Percentiles rank a stretch among this genome's conserved stretches.
These are phyloP conservation scores for Verticillium longisporum DNA, from an alignment of 2,329 filamentous ascomycete species.

Conservation along the genomic window DNA sequence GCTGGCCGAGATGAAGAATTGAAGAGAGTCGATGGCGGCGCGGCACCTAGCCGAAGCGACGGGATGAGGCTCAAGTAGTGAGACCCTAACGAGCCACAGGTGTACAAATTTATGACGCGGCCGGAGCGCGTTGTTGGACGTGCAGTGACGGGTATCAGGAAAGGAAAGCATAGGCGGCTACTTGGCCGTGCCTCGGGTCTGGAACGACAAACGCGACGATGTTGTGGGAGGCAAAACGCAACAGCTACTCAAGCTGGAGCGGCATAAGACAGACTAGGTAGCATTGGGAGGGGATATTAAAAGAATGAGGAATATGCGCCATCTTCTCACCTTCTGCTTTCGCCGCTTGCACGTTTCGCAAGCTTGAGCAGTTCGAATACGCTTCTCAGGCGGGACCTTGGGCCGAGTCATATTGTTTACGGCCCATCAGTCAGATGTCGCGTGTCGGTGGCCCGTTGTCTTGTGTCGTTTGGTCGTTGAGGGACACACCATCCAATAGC, in stretches of 20 bases:
- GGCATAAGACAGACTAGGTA: too few species aligned
- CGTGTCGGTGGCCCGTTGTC: not conserved
- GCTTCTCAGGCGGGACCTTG: slow-evolving; percentile 51
- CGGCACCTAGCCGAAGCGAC: not conserved
- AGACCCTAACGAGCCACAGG: not conserved
- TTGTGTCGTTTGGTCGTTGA: not conserved
- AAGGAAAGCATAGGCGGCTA: too few species aligned
- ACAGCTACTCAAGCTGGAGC: too few species aligned
- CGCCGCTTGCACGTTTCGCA: slow-evolving; percentile 59
- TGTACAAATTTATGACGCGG: not conserved
- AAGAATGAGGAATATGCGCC: not conserved
- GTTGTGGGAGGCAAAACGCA: not conserved
- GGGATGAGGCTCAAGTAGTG: not conserved
- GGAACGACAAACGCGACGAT: not conserved
- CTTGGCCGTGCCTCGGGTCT: not conserved
- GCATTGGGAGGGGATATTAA: not conserved
- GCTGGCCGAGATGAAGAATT: not conserved
- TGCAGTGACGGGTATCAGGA: too few species aligned
- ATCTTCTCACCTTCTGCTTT: slow-evolving; percentile 56
- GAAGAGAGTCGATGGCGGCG: not conserved
- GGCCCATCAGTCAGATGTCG: slow-evolving; percentile 9
- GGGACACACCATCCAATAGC: slow-evolving; percentile 11
- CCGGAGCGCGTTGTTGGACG: not conserved
- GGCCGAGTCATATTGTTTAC: slow-evolving; percentile 40
- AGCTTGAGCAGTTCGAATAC: slow-evolving; percentile 56